Percentiles rank a stretch among this genome's conserved stretches.
These are phyloP conservation scores for Apiospora arundinis DNA, from an alignment of 2,329 filamentous ascomycete species.

Conservation along the genomic window DNA sequence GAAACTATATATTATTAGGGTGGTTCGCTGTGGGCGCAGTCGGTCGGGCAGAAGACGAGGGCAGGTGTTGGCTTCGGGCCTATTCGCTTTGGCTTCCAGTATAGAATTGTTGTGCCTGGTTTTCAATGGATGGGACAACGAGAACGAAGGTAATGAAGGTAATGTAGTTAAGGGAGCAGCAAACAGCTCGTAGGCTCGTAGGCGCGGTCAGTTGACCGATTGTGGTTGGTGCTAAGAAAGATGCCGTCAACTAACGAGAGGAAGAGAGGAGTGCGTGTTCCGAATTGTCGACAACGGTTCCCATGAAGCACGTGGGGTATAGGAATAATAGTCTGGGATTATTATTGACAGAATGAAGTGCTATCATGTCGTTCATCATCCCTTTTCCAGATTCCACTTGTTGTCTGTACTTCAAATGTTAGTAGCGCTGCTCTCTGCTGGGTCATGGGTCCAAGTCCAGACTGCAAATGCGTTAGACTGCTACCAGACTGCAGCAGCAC, in stretches of 20 bases:
- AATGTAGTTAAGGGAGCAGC: neutral
- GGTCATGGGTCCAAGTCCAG: slow-evolving; percentile 8
- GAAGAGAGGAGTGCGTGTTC: neutral
- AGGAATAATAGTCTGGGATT: neutral
- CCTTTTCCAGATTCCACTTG: slow-evolving; percentile 5
- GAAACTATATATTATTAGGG: neutral
- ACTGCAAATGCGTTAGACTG: slow-evolving; percentile 1
- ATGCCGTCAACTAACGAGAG: neutral
- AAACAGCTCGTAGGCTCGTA: neutral
- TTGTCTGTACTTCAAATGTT: no score
- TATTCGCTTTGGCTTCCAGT: neutral
- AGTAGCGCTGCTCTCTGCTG: neutral
- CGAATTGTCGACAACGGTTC: neutral
- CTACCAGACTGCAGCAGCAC: neutral
- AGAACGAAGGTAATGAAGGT: neutral
- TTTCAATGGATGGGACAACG: neutral
- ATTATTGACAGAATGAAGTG: slow-evolving; percentile 3
- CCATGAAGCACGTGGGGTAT: neutral
- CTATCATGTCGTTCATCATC: slow-evolving; percentile 17
- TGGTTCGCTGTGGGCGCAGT: neutral
- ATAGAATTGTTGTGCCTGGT: neutral
- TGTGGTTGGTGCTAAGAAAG: neutral
- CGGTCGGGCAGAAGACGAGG: neutral
- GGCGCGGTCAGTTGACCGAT: neutral
- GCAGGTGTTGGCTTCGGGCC: neutral